These are phyloP conservation scores for Endogone sp. DNA, from an alignment of 192 early-diverging fungal genomes.

Conservation along the genomic window DNA sequence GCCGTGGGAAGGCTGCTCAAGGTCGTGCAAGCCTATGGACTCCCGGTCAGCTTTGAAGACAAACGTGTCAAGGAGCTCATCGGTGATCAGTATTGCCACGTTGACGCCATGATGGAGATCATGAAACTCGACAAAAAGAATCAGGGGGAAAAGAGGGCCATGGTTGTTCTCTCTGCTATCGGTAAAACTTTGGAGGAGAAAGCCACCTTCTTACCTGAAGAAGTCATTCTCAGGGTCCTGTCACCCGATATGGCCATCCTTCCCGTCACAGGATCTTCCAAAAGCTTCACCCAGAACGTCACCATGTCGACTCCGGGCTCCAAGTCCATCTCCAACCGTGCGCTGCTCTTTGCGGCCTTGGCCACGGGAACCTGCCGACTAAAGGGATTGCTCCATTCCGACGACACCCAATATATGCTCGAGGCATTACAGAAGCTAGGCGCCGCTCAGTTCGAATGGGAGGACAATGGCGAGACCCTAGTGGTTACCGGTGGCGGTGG, in stretches of 20 bases:
- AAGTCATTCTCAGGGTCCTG: slow-evolving; percentile 79
- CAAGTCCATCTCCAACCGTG: slow-evolving; percentile 98
- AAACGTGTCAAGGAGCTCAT: slow-evolving; percentile 60
- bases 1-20: slow-evolving; percentile 80
- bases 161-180: slow-evolving; percentile 82
- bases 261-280: slow-evolving; percentile 44
- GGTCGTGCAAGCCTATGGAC: slow-evolving; percentile 81
- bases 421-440: slow-evolving; percentile 85
- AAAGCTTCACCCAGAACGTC: slow-evolving; percentile 37
- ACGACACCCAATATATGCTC: slow-evolving; percentile 98
- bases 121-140: slow-evolving; percentile 98
- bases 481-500: slow-evolving; percentile 82
- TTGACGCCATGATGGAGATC: slow-evolving; percentile 84
- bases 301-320: slow-evolving; percentile 81
- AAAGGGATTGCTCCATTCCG: slow-evolving; percentile 88
- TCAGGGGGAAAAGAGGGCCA: slow-evolving; percentile 83
- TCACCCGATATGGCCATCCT: slow-evolving; percentile 68
- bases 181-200: slow-evolving; percentile 81
- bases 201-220: slow-evolving; percentile 81
- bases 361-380: slow-evolving; percentile 78
- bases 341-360: slow-evolving; percentile 86
- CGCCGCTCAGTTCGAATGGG: slow-evolving; percentile 84
- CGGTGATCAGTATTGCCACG: slow-evolving; percentile 61
- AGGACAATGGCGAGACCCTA: slow-evolving; percentile 87
- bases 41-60: slow-evolving; percentile 85